phyloP scores from a whole-genome alignment of 1,284 basidiomycete genomes.

The Heterobasidion annosum region DNA sequence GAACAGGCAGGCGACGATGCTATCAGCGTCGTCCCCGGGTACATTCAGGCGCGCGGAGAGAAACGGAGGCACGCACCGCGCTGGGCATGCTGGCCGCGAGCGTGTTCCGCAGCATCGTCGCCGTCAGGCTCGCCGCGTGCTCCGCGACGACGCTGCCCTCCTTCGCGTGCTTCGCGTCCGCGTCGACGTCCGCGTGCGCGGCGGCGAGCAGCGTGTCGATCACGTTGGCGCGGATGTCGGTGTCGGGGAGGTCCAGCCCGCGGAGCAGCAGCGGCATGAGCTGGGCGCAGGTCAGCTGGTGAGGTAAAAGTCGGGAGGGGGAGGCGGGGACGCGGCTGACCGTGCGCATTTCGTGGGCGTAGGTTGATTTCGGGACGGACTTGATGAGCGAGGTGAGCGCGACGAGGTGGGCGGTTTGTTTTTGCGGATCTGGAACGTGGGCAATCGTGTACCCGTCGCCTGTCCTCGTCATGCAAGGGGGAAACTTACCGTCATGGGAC shows the following conservation, averaged over 20 bases:
- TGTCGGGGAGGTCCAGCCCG: constrained; percentile 71
- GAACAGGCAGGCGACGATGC: background rate
- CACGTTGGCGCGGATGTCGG: constrained; percentile 68
- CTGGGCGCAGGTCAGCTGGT: constrained; percentile 28
- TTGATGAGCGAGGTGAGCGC: constrained; percentile 81
- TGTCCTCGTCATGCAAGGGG: background rate
- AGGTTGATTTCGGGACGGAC: constrained; percentile 71
- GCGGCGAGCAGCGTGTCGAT: constrained; percentile 75
- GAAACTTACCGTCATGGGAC: constrained; percentile 29
- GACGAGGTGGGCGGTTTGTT: constrained; percentile 70
- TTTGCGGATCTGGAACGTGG: constrained; percentile 26
- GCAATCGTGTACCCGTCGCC: background rate
- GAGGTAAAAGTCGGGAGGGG: background rate
- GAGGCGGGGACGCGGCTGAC: constrained; percentile 29
- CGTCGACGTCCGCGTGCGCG: constrained; percentile 42
- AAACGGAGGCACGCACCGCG: constrained; percentile 28
- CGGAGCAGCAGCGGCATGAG: constrained; percentile 86
- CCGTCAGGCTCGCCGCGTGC: constrained; percentile 63
- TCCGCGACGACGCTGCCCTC: constrained; percentile 47
- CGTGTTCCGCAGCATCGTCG: constrained; percentile 64
- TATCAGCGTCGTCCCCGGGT: background rate
- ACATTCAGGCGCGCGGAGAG: background rate
- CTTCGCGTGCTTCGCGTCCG: constrained; percentile 21
- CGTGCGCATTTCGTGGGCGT: constrained; percentile 55
- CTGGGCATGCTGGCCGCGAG: constrained; percentile 39